Evolutionary conservation across 805 yeast species (phyloP), one percentile per base, ranked within the genome.

Genomic region (Lipomyces anomalus): DNA sequence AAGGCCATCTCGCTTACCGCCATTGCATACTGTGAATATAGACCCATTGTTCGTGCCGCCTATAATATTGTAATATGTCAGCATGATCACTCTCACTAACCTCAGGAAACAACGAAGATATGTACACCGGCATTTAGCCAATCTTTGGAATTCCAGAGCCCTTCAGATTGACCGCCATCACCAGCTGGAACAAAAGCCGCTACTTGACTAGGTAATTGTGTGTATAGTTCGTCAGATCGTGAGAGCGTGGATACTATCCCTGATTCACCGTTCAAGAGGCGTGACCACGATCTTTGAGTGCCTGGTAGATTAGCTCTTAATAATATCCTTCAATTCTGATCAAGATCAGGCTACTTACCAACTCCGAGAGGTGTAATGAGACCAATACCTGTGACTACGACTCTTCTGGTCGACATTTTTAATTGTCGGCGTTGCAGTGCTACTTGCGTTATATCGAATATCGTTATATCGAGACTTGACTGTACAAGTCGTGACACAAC

Each of bases 371-470:
- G 98, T 0, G 92, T 78, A 1, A 89, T 76, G 22, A 84, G 66
- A 0, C 97, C 97, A 5, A 92, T 61, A 0, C 98, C 98, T 0
- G 98, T 92, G 1, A 90, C 82, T 1, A 90, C 97, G 0, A 90
- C 95, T 64, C 95, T 67, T 34, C 54, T 38, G 36, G 28, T 29
- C 22, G 11, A 26, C n/a, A n/a, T n/a, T n/a, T n/a, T n/a, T n/a
- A n/a, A n/a, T n/a, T n/a, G n/a, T n/a, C n/a, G n/a, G n/a, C n/a
- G n/a, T n/a, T n/a, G n/a, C n/a, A n/a, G n/a, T n/a, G n/a, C n/a
- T n/a, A n/a, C n/a, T n/a, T n/a, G n/a, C n/a, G n/a, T n/a, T n/a
- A n/a, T n/a, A n/a, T n/a, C n/a, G n/a, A n/a, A n/a, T n/a, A n/a
- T n/a, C n/a, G n/a, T n/a, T n/a, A n/a, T n/a, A n/a, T n/a, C n/a